Conservation (phyloP, 2,329 filamentous ascomycete species). For the Fusarium sp. region DNA sequence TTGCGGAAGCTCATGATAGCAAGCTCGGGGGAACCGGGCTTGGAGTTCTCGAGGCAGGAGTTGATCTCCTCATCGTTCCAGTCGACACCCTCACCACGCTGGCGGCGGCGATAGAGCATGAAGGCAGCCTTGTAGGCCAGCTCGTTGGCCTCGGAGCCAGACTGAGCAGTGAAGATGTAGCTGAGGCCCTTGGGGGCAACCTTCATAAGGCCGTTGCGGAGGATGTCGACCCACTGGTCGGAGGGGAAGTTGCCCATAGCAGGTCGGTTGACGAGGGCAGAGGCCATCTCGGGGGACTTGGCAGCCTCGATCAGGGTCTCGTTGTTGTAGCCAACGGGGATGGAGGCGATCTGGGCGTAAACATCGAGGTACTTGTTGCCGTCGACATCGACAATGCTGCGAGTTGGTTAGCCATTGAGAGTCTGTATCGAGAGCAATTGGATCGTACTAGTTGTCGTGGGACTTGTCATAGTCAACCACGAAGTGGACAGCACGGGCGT, state of each 20-base stretch:
- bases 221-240: conserved; percentile 74
- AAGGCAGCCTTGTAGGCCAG: conserved; percentile 86
- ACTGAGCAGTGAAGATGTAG: conserved; percentile 82
- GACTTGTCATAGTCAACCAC: conserved; percentile 62
- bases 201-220: conserved; percentile 73
- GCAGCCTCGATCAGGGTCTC: conserved; percentile 70
- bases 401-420: conserved; percentile 7
- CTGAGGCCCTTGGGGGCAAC: conserved; percentile 77
- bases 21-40: conserved; percentile 75
- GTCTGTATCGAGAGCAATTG: background rate
- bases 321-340: conserved; percentile 85
- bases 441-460: conserved; percentile 56
- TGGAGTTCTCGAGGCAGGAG: conserved; percentile 74
- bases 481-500: conserved; percentile 61
- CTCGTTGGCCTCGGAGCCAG: conserved; percentile 84
- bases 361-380: conserved; percentile 60
- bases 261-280: conserved; percentile 77
- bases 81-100: conserved; percentile 73
- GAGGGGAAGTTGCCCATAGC: conserved; percentile 83
- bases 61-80: conserved; percentile 74
- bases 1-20: conserved; percentile 81
- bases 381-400: conserved; percentile 57
- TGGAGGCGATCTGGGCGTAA: conserved; percentile 84
- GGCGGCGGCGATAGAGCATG: conserved; percentile 77
- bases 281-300: conserved; percentile 73